Evolutionary conservation across 179 eudicot genomes (phyloP), one percentile per base, ranked within the genome.

Genomic region (Spergularia azorica): DNA sequence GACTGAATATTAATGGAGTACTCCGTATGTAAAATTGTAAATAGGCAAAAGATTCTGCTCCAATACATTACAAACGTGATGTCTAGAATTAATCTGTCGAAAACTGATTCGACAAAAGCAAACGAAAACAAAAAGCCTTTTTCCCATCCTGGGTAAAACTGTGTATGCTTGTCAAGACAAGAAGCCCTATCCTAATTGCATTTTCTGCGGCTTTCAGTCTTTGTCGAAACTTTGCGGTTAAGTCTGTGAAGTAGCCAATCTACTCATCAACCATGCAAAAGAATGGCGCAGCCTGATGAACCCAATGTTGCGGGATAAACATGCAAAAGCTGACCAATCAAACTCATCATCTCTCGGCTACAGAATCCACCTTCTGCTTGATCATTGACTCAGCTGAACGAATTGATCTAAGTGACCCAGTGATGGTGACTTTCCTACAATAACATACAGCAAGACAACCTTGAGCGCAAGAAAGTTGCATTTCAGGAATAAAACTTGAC

Each of bases 371-470:
- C 81, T 89, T 94, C 72, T 86, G 89, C 51, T 77, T 80, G 50
- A 94, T 91, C 98, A 94, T 92, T 71, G 84, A 79, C 81, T 94
- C 96, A 0, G 98, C 98, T 36, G 80, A 75, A 64, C 83, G 88
- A 69, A 92, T 88, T 26, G 97, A 89, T 79, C 89, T 79, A 38
- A 89, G 92, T 70, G 98, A 81, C 63, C 98, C 97, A 0, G 94
- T 89, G 79, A 94, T 92, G 3, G 98, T 94, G 61, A 94, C 97
- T 87, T 90, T 94, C 92, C 98, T 94, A 87, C 85, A 68, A 82
- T 41, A 82, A 43, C 12, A 69, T 68, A 62, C 7, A 0, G 48
- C 9, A 63, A 38, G 0, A 61, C 5, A 74, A 65, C 17, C 46
- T 6, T 18, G 13, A 62, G 50, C 57, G 18, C 39, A 54, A 48